These are phyloP conservation scores for Heritiera littoralis DNA, from an alignment of 345 rosid species.

Conservation along the genomic window DNA sequence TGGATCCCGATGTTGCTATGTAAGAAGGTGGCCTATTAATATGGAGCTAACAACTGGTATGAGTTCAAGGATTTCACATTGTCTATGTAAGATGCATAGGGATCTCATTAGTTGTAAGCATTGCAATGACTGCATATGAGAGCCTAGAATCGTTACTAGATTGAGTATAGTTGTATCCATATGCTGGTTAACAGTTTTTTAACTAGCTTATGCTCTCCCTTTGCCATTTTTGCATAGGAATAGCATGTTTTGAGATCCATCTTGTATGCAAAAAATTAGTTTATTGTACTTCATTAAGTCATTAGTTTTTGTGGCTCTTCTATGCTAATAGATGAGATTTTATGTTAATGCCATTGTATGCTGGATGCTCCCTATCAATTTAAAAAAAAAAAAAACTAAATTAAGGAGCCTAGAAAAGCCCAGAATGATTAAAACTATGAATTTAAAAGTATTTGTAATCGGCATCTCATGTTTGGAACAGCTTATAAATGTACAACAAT, in stretches of 20 bases:
- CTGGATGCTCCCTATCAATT: no score
- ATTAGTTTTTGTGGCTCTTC: no score
- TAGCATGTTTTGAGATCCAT: neutral
- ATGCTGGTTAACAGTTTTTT: neutral
- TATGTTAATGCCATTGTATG: no score
- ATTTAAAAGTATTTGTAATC: neutral
- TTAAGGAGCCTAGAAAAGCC: neutral
- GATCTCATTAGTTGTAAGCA: neutral
- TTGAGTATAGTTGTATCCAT: neutral
- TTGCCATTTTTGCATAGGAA: neutral
- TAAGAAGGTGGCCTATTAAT: slow-evolving; percentile 14
- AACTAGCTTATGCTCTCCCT: neutral
- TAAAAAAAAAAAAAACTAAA: no score
- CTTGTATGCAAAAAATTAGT: neutral
- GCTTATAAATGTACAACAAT: neutral
- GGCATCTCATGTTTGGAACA: neutral
- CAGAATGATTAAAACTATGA: neutral
- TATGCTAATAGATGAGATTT: no score
- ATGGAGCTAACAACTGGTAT: neutral
- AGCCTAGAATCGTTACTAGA: neutral
- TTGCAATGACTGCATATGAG: neutral
- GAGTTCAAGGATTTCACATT: neutral
- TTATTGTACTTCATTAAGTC: neutral
- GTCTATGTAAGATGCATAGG: neutral
- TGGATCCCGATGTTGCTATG: slow-evolving; percentile 77